Base-by-base conservation (phyloP, 225 moss, liverwort and hornwort species). In the Neckera pumila region DNA sequence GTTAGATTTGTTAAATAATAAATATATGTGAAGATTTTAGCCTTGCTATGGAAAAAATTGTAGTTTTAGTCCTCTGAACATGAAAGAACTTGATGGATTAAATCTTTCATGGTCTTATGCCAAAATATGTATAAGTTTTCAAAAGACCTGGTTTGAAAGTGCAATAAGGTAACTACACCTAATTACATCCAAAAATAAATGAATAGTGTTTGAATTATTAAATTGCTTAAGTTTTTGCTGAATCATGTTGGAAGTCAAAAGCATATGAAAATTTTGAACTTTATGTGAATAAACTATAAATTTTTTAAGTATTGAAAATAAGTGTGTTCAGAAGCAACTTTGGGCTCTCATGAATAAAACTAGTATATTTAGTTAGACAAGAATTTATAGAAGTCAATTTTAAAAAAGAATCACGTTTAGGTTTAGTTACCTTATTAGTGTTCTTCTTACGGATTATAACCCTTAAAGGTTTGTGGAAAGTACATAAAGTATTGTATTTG, bases 91-190 rank as follows among this genome's bases (percentile, higher is more conserved):
- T 6, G 9, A 20, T 6, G 66, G 10, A 1, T 20, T 17, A 36
- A 36, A 66, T 10, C 11, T 36, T 66, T 36, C 36, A 66, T 36
- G 11, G 36, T 34, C 19, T 66, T 36, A 19, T 19, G 3, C 36
- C 11, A 36, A 66, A 36, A 65, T 11, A 66, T 36, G 10, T 36
- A 34, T 10, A 18, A 45, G 45, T 65, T 65, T 65, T 34, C 11
- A 18, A 67, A 72, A 43, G 72, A 9, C 16, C 1, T 2, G 1
- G 2, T 40, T 23, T 38, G 4, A 40, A 25, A 23, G 25, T 8
- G 7, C 4, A 0, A 2, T 40, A 14, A 25, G 0, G 0, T 8
- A 71, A 40, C 0, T 26, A 4, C 14, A 26, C 26, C 26, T 42
- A 4, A 73, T 45, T 43, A 17, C 28, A 45, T 43, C 15, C 27